Evolutionary conservation across 2,329 filamentous ascomycete genomes (phyloP).

Genomic region (Aspergillus pseudotamarii): DNA sequence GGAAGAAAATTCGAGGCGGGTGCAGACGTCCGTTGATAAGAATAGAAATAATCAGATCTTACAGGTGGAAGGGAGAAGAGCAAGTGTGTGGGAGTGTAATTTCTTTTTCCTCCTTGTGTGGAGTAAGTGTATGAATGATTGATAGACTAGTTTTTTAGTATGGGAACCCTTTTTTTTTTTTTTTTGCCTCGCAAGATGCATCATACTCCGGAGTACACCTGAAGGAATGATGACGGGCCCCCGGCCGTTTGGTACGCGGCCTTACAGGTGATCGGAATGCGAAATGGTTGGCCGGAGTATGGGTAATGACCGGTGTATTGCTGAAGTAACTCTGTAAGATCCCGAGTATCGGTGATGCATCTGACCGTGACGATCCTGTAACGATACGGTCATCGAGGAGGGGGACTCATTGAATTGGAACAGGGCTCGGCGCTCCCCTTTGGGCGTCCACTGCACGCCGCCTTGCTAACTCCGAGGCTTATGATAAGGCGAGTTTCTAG

Average conservation of each 20-base stretch:
- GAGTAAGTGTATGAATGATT: conserved; percentile 3
- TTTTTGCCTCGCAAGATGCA: neutral
- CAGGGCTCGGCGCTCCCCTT: neutral
- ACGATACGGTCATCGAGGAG: neutral
- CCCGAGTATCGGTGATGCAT: neutral
- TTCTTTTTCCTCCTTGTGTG: conserved; percentile 10
- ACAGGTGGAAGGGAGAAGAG: neutral
- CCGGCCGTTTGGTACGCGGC: conserved; percentile 1
- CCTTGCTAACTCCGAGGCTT: conserved; percentile 8
- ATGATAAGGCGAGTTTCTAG: conserved; percentile 12
- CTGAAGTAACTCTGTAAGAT: neutral
- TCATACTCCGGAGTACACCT: conserved; percentile 1
- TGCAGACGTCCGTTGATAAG: neutral
- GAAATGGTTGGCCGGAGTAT: neutral
- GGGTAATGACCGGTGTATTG: neutral
- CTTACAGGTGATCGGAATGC: neutral
- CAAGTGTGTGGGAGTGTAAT: conserved; percentile 4
- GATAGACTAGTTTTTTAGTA: conserved; percentile 1
- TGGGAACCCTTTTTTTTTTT: conserved; percentile 2
- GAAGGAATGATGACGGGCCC: conserved; percentile 1
- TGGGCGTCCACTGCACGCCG: conserved; percentile 3
- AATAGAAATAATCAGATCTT: conserved; percentile 1
- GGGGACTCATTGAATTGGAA: too few species aligned
- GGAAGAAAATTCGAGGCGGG: conserved; percentile 12
- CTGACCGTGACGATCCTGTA: neutral